Evolutionary conservation across 163 green algal species (phyloP).

Genomic region (Chloromonas sp.): DNA sequence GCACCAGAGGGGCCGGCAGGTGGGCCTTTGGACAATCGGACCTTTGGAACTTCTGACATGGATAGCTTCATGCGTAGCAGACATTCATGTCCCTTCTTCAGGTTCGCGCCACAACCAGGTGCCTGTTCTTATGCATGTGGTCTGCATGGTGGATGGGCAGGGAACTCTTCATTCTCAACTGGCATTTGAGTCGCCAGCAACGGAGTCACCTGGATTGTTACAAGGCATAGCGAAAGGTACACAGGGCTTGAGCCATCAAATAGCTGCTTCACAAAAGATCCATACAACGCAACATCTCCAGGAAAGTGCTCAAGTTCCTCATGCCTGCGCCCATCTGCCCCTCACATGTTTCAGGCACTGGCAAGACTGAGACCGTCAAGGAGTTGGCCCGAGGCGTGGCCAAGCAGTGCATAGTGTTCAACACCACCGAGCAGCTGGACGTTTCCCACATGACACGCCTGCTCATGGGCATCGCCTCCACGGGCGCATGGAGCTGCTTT

Average conservation of each 20-base stretch:
- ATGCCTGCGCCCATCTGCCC: too few relatives aligned
- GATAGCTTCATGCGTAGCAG: not conserved
- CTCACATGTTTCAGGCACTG: constrained; percentile 41
- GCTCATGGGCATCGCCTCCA: constrained; percentile 57
- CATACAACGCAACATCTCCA: too few relatives aligned
- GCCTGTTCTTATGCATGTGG: constrained; percentile 7
- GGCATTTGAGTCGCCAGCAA: too few relatives aligned
- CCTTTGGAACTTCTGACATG: not conserved
- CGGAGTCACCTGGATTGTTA: too few relatives aligned
- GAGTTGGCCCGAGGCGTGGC: constrained; percentile 67
- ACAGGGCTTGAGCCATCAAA: too few relatives aligned
- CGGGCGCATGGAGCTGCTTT: constrained; percentile 54
- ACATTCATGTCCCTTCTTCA: not conserved
- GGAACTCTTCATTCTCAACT: not conserved
- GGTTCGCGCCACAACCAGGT: constrained; percentile 42
- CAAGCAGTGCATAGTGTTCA: constrained; percentile 76
- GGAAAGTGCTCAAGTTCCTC: too few relatives aligned
- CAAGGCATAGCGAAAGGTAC: too few relatives aligned
- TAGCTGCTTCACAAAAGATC: too few relatives aligned
- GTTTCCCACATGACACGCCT: constrained; percentile 48
- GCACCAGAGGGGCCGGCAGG: constrained; percentile 56
- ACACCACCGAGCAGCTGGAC: constrained; percentile 72
- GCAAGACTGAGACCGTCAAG: constrained; percentile 80
- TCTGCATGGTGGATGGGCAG: not conserved
- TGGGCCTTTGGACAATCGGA: not conserved